Conservation (phyloP, 2,329 filamentous ascomycete genomes). For the Diaporthe sp. region DNA sequence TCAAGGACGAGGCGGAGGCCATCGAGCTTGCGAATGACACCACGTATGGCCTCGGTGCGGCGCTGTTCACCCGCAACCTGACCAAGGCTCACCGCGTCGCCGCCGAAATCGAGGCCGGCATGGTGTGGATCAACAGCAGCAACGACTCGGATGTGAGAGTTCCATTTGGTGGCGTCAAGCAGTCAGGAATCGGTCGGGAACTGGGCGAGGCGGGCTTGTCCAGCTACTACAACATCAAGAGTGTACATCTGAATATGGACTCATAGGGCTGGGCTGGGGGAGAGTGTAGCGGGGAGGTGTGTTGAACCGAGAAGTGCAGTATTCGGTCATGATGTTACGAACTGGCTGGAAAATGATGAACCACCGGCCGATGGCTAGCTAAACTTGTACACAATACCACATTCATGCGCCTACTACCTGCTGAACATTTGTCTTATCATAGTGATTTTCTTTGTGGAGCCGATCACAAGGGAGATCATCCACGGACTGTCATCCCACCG, state of each 20-base stretch:
- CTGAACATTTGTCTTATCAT: not conserved
- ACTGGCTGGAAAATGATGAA: not conserved
- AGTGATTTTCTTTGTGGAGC: not conserved
- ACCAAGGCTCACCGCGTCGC: conserved; percentile 55
- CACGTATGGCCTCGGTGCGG: conserved; percentile 66
- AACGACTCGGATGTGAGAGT: conserved; percentile 62
- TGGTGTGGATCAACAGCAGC: conserved; percentile 60
- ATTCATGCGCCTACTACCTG: not conserved
- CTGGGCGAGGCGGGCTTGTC: conserved; percentile 49
- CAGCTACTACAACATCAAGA: conserved; percentile 50
- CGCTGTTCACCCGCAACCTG: conserved; percentile 68
- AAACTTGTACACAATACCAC: conserved; percentile 13
- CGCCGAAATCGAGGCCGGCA: conserved; percentile 67
- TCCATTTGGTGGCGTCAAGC: conserved; percentile 55
- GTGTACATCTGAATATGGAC: conserved; percentile 49
- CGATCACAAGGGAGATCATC: not conserved
- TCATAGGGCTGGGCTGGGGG: conserved; percentile 27
- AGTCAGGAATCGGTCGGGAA: conserved; percentile 50
- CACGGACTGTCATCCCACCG: too few species aligned
- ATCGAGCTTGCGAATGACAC: conserved; percentile 54
- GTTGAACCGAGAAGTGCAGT: not conserved
- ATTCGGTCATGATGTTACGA: not conserved
- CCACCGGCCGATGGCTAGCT: not conserved
- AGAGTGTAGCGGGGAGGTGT: not conserved
- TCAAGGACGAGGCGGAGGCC: conserved; percentile 50